Evolutionary conservation across 2,329 filamentous ascomycete genomes (phyloP).

Genomic region (Xylariales sp.): DNA sequence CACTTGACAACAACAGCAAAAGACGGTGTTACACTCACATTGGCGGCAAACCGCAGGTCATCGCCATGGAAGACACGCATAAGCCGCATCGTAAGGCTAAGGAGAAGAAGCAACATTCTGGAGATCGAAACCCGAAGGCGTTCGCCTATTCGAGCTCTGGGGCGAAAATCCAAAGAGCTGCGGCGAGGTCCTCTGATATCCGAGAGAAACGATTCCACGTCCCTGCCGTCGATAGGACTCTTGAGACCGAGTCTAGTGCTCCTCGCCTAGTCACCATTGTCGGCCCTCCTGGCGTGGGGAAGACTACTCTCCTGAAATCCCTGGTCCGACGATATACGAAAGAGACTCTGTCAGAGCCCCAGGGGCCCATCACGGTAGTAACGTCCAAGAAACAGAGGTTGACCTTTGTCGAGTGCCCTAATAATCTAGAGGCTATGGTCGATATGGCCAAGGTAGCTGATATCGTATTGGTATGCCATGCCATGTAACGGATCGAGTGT

Average conservation of each 20-base stretch:
- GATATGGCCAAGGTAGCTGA: conserved; percentile 96
- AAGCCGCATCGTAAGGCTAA: conserved; percentile 82
- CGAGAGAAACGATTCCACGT: conserved; percentile 97
- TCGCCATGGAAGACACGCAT: conserved; percentile 71
- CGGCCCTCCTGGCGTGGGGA: conserved; percentile 90
- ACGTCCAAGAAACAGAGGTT: conserved; percentile 93
- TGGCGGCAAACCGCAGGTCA: too few species aligned
- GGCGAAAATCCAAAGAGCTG: conserved; percentile 9
- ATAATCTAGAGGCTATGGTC: conserved; percentile 93
- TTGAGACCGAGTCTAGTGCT: conserved; percentile 80
- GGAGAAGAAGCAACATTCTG: conserved; percentile 69
- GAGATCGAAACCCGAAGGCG: conserved; percentile 81
- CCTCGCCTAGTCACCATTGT: conserved; percentile 91
- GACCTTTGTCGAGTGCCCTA: conserved; percentile 96
- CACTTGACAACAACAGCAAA: too few species aligned
- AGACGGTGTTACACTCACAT: too few species aligned
- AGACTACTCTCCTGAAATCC: conserved; percentile 93
- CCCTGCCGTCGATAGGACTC: conserved; percentile 89
- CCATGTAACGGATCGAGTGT: too few species aligned
- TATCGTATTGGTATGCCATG: conserved; percentile 88
- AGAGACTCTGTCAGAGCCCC: conserved; percentile 83
- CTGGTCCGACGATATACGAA: conserved; percentile 93
- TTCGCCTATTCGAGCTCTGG: conserved; percentile 31
- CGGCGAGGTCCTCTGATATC: conserved; percentile 23
- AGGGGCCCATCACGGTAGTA: conserved; percentile 90